Percentiles rank a stretch among this genome's conserved stretches.
These are phyloP conservation scores for Hyaloraphidium curvatum DNA, from an alignment of 192 early-diverging fungal species.

Conservation along the genomic window DNA sequence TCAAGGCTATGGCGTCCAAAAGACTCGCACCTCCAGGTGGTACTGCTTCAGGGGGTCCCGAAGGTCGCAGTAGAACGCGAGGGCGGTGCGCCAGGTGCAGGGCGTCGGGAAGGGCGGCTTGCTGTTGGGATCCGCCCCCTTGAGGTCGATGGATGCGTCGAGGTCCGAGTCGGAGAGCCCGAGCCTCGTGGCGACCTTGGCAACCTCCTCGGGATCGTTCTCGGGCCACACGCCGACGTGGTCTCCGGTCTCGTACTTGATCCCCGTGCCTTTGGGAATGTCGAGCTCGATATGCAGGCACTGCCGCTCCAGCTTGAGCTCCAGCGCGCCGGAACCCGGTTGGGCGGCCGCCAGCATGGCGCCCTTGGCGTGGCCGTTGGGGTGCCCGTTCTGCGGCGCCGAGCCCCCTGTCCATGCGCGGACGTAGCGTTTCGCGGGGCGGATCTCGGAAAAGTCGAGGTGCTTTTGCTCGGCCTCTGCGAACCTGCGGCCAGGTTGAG, in stretches of 20 bases:
- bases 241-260: slow-evolving; percentile 83
- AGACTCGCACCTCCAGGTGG: slow-evolving; percentile 24
- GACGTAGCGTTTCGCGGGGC: neutral
- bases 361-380: neutral
- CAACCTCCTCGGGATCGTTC: slow-evolving; percentile 56
- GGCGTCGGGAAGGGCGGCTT: slow-evolving; percentile 83
- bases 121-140: slow-evolving; percentile 42
- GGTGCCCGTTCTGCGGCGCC: too few species aligned
- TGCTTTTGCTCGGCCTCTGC: too few species aligned
- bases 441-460: neutral
- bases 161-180: slow-evolving; percentile 33
- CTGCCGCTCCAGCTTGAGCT: slow-evolving; percentile 37
- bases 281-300: slow-evolving; percentile 93
- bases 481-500: slow-evolving; percentile 5
- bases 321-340: neutral
- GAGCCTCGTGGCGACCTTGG: slow-evolving; percentile 28
- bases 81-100: slow-evolving; percentile 53
- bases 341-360: neutral
- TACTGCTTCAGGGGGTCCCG: slow-evolving; percentile 34
- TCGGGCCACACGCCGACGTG: slow-evolving; percentile 83
- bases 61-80: slow-evolving; percentile 86
- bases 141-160: slow-evolving; percentile 47
- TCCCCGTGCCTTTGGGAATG: slow-evolving; percentile 42
- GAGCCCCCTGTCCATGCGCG: too few species aligned
- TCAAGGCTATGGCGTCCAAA: neutral